These are phyloP conservation scores for Penicillium pancosmium DNA, from an alignment of 495 filamentous ascomycete genomes.

Conservation along the genomic window DNA sequence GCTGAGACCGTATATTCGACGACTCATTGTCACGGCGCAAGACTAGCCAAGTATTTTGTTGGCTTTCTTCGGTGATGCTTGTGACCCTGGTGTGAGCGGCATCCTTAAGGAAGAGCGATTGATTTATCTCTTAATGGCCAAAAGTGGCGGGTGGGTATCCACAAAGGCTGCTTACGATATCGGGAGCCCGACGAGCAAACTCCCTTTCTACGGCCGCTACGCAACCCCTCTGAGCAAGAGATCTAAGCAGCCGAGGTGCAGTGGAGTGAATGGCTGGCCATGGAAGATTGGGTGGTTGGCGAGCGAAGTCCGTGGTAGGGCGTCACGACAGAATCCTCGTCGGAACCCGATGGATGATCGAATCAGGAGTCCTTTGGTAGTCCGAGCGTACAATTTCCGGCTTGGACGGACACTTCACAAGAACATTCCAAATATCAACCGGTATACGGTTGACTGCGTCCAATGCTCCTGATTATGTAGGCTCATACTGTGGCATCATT, in stretches of 20 bases:
- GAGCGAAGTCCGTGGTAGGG: slow-evolving; percentile 54
- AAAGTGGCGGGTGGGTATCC: slow-evolving; percentile 80
- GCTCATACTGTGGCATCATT: too few species aligned
- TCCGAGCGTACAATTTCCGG: too few species aligned
- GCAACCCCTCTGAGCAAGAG: slow-evolving; percentile 72
- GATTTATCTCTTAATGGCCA: slow-evolving; percentile 93
- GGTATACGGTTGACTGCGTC: too few species aligned
- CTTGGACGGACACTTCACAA: too few species aligned
- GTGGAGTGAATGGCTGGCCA: slow-evolving; percentile 88
- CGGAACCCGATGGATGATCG: too few species aligned
- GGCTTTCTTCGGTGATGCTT: slow-evolving; percentile 88
- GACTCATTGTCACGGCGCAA: slow-evolving; percentile 86
- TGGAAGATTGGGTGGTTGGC: slow-evolving; percentile 97
- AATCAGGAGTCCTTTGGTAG: too few species aligned
- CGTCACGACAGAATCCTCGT: too few species aligned
- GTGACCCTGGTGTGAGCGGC: slow-evolving; percentile 73
- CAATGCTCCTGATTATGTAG: too few species aligned
- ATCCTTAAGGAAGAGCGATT: slow-evolving; percentile 83
- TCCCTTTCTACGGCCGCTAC: slow-evolving; percentile 80
- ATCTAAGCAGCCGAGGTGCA: slow-evolving; percentile 76
- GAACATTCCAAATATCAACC: too few species aligned
- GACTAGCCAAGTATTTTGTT: slow-evolving; percentile 77
- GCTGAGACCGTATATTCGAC: slow-evolving; percentile 66
- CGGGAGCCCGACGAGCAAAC: slow-evolving; percentile 69
- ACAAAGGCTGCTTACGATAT: slow-evolving; percentile 89